Conservation (phyloP, 805 yeast species). For the Pichia heedii region DNA sequence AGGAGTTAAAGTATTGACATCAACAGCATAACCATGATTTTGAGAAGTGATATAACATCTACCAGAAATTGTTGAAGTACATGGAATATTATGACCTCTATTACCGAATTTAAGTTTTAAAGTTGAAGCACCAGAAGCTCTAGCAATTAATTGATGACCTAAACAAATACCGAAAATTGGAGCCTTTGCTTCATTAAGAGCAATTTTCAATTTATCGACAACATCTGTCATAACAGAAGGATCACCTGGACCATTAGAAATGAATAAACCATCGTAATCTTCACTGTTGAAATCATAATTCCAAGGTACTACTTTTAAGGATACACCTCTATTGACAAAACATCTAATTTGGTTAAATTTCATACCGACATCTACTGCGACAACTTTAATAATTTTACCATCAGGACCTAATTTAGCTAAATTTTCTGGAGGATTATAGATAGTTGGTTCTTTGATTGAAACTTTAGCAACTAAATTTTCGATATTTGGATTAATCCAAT, state of each 20-base stretch:
- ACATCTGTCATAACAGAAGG: conserved; percentile 76
- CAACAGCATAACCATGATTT: conserved; percentile 98
- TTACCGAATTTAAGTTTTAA: conserved; percentile 92
- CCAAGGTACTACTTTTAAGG: conserved; percentile 93
- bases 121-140: conserved; percentile 93
- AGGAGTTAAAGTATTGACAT: conserved; percentile 55
- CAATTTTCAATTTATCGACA: conserved; percentile 49
- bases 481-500: conserved; percentile 89
- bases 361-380: conserved; percentile 97
- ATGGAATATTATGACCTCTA: conserved; percentile 97
- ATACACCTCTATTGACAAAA: conserved; percentile 92
- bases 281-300: conserved; percentile 76
- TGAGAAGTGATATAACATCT: conserved; percentile 98
- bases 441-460: conserved; percentile 64
- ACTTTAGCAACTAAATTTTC: conserved; percentile 89
- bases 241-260: conserved; percentile 99
- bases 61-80: conserved; percentile 76
- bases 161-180: conserved; percentile 97
- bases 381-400: conserved; percentile 72
- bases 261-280: conserved; percentile 87
- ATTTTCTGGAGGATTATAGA: conserved; percentile 61
- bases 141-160: conserved; percentile 93
- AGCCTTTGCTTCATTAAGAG: conserved; percentile 56
- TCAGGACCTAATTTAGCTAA: conserved; percentile 47
- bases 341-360: conserved; percentile 97